Percentiles rank a stretch among this genome's conserved stretches.
Evolutionary conservation across 371 early-diverging fungal genomes (phyloP).

Genomic region (Mucor plumbeus): DNA sequence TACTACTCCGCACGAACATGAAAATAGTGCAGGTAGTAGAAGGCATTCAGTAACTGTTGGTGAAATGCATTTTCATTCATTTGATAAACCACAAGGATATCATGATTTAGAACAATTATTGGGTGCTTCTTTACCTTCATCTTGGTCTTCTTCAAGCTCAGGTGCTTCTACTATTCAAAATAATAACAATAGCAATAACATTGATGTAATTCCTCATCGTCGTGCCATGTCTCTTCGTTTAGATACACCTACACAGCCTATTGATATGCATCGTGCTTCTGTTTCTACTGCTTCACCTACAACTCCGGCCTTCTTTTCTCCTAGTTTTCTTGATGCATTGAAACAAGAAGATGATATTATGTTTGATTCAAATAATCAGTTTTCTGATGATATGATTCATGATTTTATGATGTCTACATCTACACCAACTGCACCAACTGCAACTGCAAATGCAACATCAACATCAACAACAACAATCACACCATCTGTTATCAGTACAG

Average conservation of each 20-base stretch:
- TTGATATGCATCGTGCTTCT: conserved; percentile 20
- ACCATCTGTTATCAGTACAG: conserved; percentile 29
- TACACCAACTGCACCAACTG: neutral
- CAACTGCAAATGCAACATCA: conserved; percentile 17
- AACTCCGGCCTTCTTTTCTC: conserved; percentile 69
- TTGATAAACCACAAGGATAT: conserved; percentile 26
- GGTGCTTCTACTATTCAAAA: conserved; percentile 1
- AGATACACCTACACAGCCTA: conserved; percentile 28
- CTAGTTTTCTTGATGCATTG: conserved; percentile 66
- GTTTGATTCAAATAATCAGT: conserved; percentile 16
- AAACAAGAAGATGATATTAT: conserved; percentile 53
- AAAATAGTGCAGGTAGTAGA: conserved; percentile 8
- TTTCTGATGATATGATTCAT: conserved; percentile 17
- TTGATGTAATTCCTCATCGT: conserved; percentile 22
- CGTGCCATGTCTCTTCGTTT: conserved; percentile 44
- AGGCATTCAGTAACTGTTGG: conserved; percentile 36
- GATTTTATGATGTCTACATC: conserved; percentile 22
- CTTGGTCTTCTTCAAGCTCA: conserved; percentile 32
- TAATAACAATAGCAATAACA: neutral
- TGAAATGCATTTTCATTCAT: conserved; percentile 29
- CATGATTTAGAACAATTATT: conserved; percentile 28
- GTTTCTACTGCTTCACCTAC: conserved; percentile 41
- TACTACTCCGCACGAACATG: neutral
- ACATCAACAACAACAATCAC: conserved; percentile 27
- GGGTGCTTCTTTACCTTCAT: conserved; percentile 31